Base-by-base conservation (phyloP, 192 early-diverging fungal genomes). In the Gonapodya prolifera region DNA sequence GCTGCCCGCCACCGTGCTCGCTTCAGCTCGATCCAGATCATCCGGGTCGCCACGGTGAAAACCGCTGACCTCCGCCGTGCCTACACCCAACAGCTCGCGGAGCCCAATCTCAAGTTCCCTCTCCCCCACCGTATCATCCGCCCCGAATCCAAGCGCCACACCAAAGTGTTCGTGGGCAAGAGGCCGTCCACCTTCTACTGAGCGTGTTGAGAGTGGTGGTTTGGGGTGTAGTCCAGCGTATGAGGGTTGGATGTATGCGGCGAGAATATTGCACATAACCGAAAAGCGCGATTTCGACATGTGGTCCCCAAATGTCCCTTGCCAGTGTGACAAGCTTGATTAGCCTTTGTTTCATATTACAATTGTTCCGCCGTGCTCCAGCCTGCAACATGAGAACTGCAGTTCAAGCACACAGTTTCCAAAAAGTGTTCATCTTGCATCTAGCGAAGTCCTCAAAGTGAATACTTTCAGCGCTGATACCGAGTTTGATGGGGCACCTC, bases 1-100 rank as follows among this genome's bases (percentile, higher is more conserved):
- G 96, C 97, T 81, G 92, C 97, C 75, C 95, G 94, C 83, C 97
- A 98, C 87, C 94, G 96, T 88, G 95, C 96, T 77, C 94, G 97
- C 78, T 99, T 97, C 89, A 84, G 86, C 87, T 96, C 95, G 69
- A 91, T 99, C 87, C 98, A 99, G 89, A 96, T 99, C 91, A 96
- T 99, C 88, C 95, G 96, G 80, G 96, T 99, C 79, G 94, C 92
- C 69, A 91, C 92, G 81, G 92, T 99, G 45, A 92, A 91, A 87
- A 86, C 90, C 79, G 84, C 88, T 30, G 94, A 97, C 82, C 82
- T 86, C 35, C 92, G 94, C 81, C 96, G 98, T 83, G 94, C 95
- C 31, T 97, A 99, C 91, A 97, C 98, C 88, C 92, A 89, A 86
- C 98, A 99, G 91, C 84, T 99, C 80, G 83, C 97, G 76, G 86